Evolutionary conservation across 164 flowering plant genomes (phyloP), one percentile per base, ranked within the genome.

Genomic region (Tetrastigma voinierianum): DNA sequence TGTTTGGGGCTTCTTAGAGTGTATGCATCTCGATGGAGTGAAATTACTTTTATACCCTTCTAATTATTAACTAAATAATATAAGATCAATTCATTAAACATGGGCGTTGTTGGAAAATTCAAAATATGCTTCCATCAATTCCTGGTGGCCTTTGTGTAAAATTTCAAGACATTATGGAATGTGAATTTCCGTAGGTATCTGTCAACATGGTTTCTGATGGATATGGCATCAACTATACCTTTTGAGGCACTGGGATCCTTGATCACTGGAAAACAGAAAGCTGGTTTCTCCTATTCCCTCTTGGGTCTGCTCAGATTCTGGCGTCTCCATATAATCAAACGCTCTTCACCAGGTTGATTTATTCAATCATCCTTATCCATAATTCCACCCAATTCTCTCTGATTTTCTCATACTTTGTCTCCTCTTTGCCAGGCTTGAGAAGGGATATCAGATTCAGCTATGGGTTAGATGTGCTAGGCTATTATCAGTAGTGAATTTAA

Each of bases 121-220:
- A 32, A 32, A 32, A 32, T 32, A 1, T 32, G 40, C 40, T 32
- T 32, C 40, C 3, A 32, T 4, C 40, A 32, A 32, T 4, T 7
- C 40, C 40, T 32, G 40, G 40, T 32, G 40, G 40, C 40, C 40
- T 32, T 32, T 32, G 40, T 2, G 40, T 32, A 32, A 32, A 32
- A 32, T 4, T 32, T 3, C 40, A 32, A n/a, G n/a, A n/a, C n/a
- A n/a, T 32, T 32, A 32, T 3, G 6, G 6, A 32, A 32, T 32
- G 40, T 32, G 2, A 32, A 32, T 3, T 32, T 44, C 17, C 10
- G 21, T 72, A 93, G 98, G 84, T 93, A 93, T 74, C 63, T 88
- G 13, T 86, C 96, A 43, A 82, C 97, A 68, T 94, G 96, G 95
- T 94, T 94, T 68, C 11, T 87, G 61, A 86, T 94, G 97, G 98